Percentiles rank a stretch among this genome's conserved stretches.
These are phyloP conservation scores for Mentha longifolia DNA, from an alignment of 257 asterid genomes.

Conservation along the genomic window DNA sequence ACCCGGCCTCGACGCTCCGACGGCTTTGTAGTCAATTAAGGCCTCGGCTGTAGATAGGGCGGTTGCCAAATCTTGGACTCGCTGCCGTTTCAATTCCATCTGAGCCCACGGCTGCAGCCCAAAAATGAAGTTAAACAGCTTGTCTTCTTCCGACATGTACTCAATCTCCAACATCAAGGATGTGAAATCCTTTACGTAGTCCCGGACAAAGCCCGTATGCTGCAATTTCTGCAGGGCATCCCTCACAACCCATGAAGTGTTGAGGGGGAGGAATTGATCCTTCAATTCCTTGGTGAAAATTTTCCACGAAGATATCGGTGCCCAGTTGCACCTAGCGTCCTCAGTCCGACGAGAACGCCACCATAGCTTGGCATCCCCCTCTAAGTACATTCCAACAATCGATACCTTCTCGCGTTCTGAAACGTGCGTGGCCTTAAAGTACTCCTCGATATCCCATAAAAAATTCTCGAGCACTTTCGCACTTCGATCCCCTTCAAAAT, in stretches of 20 bases:
- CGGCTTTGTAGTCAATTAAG: no score
- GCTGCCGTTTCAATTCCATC: not conserved
- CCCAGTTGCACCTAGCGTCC: not conserved
- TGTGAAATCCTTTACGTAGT: not conserved
- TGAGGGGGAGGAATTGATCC: not conserved
- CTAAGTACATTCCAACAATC: no score
- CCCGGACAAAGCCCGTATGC: not conserved
- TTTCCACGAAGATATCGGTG: no score
- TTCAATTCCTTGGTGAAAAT: not conserved
- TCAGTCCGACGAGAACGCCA: no score
- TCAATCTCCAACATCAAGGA: not conserved
- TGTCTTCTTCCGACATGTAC: not conserved
- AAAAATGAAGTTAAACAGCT: not conserved
- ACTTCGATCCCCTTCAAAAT: not conserved
- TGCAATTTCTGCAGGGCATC: not conserved
- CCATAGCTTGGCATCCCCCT: no score
- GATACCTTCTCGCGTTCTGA: no score
- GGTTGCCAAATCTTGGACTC: not conserved
- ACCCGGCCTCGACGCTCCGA: not conserved
- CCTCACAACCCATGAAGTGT: not conserved
- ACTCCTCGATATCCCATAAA: not conserved
- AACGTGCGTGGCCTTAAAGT: not conserved
- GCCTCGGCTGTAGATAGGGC: no score
- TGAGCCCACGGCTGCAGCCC: not conserved
- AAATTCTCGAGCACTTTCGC: not conserved